A percentile compares a stretch with the other conserved stretches of the same genome.
Evolutionary conservation across 2,329 filamentous ascomycete genomes (phyloP).

Genomic region (Fusarium sp.): DNA sequence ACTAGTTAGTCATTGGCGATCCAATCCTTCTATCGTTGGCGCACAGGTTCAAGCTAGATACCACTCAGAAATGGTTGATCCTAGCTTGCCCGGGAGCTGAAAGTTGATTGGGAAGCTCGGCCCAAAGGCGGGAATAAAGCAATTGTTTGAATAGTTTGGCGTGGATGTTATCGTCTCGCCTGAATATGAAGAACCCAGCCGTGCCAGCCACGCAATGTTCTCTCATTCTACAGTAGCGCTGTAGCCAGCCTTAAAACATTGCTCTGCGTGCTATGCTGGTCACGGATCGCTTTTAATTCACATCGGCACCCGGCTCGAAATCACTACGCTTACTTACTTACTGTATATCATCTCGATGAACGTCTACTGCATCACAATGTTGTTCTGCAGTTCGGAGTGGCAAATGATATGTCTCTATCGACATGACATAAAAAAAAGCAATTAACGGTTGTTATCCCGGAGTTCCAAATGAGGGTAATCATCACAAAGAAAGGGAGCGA

Average conservation of each 20-base stretch:
- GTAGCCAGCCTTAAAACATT: conserved; percentile 9
- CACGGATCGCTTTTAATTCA: background rate
- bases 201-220: conserved; percentile 2
- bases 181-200: background rate
- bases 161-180: conserved; percentile 1
- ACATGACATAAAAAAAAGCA: background rate
- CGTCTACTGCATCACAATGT: no score
- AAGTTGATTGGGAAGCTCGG: conserved; percentile 4
- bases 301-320: background rate
- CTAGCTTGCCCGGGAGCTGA: background rate
- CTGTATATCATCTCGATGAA: no score
- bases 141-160: background rate
- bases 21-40: background rate
- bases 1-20: conserved; percentile 4
- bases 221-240: conserved; percentile 5
- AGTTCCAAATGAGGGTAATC: background rate
- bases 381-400: conserved; percentile 7
- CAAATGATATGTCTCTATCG: conserved; percentile 13
- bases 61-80: conserved; percentile 1
- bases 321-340: background rate
- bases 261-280: conserved; percentile 11
- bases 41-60: background rate
- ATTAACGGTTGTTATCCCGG: background rate
- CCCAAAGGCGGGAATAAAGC: conserved; percentile 19
- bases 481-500: no score